Evolutionary conservation across 1,139 yeast genomes (phyloP), one percentile per base, ranked within the genome.

Genomic region (Candida labiduridarum): DNA sequence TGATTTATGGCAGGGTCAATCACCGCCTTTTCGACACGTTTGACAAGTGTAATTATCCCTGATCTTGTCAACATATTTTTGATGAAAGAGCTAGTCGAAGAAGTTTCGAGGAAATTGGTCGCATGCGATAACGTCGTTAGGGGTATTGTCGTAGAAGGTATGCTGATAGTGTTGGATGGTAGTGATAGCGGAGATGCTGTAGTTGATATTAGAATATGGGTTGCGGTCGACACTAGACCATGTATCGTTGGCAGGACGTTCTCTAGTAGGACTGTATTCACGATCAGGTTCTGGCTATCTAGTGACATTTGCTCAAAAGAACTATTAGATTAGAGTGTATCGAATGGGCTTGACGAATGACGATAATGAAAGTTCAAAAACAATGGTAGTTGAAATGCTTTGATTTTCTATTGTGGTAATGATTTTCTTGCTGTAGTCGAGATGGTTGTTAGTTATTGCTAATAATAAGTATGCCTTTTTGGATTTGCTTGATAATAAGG

Each of bases 1-100:
- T 69, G 73, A 52, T 67, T 63, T 38, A 22, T 42, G 14, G 18
- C 45, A 11, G 27, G 45, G 12, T 19, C 25, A 19, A 42, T 12
- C 10, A 38, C 18, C 9, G 33, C 38, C 15, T 29, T 43, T 4
- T 39, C 34, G 8, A 31, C 45, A 31, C 56, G 41, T 31, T 52
- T 51, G 10, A 44, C 25, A 12, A 50, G 25, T 29, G 34, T 22
- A 2, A 30, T 12, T 22, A 41, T 34, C 15, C 35, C 25, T 3
- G 36, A 34, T 9, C 33, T 34, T 1, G 41, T 30, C 14, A 48
- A n/a, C 16, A 44, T 11, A 3, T 27, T 14, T 12, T 42, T 16
- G 12, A 42, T 31, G n/a, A 38, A 42, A 14, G 35, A 5, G 27
- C 41, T 15, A 14, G 48, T 4, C 16, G 48, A 7, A 7, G 49